Evolutionary conservation across 2,329 filamentous ascomycete genomes (phyloP), one percentile per base, ranked within the genome.

Genomic region (Aciculosporium take): DNA sequence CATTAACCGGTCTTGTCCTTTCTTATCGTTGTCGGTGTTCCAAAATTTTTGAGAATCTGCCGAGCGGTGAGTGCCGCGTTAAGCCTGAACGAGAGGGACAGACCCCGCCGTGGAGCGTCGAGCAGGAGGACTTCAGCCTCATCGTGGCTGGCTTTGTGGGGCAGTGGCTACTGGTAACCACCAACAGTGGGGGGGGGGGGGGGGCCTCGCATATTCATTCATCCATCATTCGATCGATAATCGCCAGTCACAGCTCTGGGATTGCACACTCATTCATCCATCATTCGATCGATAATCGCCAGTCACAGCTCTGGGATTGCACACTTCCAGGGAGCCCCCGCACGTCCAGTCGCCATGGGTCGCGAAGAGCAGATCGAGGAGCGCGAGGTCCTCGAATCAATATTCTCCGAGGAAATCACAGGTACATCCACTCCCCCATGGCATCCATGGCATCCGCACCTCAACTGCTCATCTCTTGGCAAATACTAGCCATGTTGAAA

Each of bases 361-460:
- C 72, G 66, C 59, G 89, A 96, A 70, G 91, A 98, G 46, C 91
- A 98, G 62, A 67, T 80, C 50, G 91, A 98, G 66, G 91, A 98
- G 72, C 81, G 88, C 47, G 91, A 98, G 63, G 89, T 98, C 53
- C 85, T 98, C 58, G 86, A 94, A 57, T 95, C 89, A 46, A 98
- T 98, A 57, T 98, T 96, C 53, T 87, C 91, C 1, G 89, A 98
- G 46, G 91, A 98, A 66, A 94, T 98, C 52, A 89, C 81, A 73
- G 83, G 87, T 89, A 56, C 23, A 4, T 10, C 4, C 27, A 7
- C 18, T 33, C 31, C 9, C 18, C 3, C 25, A n/a, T n/a, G n/a
- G n/a, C n/a, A n/a, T n/a, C n/a, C n/a, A n/a, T n/a, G n/a, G n/a
- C n/a, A n/a, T n/a, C n/a, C 34, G 4, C 24, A 7, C 24, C 25